phyloP scores from a whole-genome alignment of 768 basidiomycete species.

The Xerocomellus intermedius region DNA sequence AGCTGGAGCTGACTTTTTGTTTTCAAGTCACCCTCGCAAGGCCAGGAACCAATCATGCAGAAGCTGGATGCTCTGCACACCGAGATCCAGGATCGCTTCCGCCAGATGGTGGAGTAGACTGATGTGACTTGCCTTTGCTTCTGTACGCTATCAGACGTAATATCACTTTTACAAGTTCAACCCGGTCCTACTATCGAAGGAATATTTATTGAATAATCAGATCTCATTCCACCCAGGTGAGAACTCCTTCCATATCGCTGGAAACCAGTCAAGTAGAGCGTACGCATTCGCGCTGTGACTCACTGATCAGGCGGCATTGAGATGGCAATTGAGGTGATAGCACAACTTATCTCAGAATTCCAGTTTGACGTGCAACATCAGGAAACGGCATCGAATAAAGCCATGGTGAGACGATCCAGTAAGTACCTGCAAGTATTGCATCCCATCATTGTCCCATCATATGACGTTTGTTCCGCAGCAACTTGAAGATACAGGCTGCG shows the following conservation, averaged over 20 bases:
- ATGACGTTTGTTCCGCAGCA: slow-evolving; percentile 1
- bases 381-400: not conserved
- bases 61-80: slow-evolving; percentile 77
- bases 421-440: too few relatives aligned
- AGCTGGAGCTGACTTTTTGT: slow-evolving; percentile 11
- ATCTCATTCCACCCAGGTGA: not conserved
- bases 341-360: not conserved
- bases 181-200: not conserved
- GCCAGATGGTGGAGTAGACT: slow-evolving; percentile 73
- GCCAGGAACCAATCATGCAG: slow-evolving; percentile 76
- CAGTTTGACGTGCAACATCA: not conserved
- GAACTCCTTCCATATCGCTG: not conserved
- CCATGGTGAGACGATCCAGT: not conserved
- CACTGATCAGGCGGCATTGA: not conserved
- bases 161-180: slow-evolving; percentile 9
- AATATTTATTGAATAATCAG: not conserved
- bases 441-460: not conserved
- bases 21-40: slow-evolving; percentile 83
- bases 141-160: slow-evolving; percentile 26
- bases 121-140: not conserved
- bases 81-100: slow-evolving; percentile 93
- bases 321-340: too few relatives aligned
- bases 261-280: not conserved
- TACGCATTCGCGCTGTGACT: not conserved
- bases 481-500: slow-evolving; percentile 11